Percentiles rank a stretch among this genome's conserved stretches.
Evolutionary conservation across 2,329 filamentous ascomycete species (phyloP).

Genomic region (Elsinoe necatrix): DNA sequence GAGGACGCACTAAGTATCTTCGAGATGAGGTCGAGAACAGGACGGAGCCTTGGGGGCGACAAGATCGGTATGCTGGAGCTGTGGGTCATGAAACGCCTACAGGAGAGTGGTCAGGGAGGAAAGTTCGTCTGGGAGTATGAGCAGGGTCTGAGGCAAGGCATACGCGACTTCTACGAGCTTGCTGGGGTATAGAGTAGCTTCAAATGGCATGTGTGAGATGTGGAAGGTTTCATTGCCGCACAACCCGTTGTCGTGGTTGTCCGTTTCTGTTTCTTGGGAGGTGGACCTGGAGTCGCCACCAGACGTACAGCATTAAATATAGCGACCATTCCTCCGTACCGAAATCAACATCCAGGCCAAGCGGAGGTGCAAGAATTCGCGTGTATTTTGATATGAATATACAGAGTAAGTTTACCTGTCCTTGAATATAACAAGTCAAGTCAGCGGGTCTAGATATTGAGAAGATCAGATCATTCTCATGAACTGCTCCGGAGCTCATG

Average conservation of each 20-base stretch:
- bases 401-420: neutral
- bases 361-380: neutral
- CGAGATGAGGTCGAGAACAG: slow-evolving; percentile 31
- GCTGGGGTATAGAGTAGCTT: slow-evolving; percentile 20
- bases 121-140: slow-evolving; percentile 45
- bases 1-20: slow-evolving; percentile 49
- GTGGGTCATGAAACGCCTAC: slow-evolving; percentile 50
- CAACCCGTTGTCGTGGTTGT: neutral
- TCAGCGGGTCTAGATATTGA: neutral
- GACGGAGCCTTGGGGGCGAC: slow-evolving; percentile 35
- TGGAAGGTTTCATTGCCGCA: neutral
- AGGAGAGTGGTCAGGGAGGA: slow-evolving; percentile 43
- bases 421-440: too few relatives aligned
- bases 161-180: slow-evolving; percentile 35
- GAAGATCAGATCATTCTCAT: neutral
- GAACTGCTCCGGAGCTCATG: neutral
- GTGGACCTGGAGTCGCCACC: neutral
- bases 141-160: slow-evolving; percentile 40
- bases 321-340: neutral
- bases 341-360: neutral
- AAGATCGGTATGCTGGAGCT: slow-evolving; percentile 50
- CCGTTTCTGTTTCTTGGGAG: neutral
- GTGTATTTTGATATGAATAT: neutral
- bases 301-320: neutral
- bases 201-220: neutral